Evolutionary conservation across 345 rosid genomes (phyloP).

Genomic region (Syzygium grande): DNA sequence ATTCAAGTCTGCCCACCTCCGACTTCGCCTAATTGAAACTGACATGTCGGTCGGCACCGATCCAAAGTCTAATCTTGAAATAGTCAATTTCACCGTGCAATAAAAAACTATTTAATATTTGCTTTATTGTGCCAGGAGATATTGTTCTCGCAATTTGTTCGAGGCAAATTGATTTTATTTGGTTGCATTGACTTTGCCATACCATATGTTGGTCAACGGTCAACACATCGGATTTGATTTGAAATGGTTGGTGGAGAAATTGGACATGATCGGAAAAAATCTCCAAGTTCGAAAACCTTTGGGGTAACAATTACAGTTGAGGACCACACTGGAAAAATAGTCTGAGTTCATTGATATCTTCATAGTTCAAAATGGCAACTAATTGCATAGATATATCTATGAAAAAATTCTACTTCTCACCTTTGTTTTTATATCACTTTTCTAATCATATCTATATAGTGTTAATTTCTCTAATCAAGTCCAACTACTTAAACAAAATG

Average conservation of each 20-base stretch:
- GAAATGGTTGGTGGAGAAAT: too few species aligned
- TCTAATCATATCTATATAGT: not conserved
- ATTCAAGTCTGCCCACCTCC: rapidly evolving
- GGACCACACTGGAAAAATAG: too few species aligned
- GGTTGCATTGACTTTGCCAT: not conserved
- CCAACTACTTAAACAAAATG: not conserved
- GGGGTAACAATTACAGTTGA: too few species aligned
- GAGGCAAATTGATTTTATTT: not conserved
- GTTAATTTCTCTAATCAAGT: not conserved
- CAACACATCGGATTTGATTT: too few species aligned
- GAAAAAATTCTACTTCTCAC: not conserved
- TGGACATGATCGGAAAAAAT: too few species aligned
- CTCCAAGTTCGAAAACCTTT: too few species aligned
- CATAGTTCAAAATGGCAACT: too few species aligned
- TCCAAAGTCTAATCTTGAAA: not conserved
- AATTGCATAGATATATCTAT: too few species aligned
- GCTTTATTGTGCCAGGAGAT: not conserved
- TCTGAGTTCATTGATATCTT: too few species aligned
- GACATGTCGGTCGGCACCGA: not conserved
- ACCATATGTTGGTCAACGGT: too few species aligned
- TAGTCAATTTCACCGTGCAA: rapidly evolving
- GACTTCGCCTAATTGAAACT: rapidly evolving
- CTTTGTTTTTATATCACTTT: not conserved
- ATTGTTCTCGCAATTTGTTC: not conserved
- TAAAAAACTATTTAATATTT: not conserved